Evolutionary conservation across 2,329 filamentous ascomycete species (phyloP).

Genomic region (Calcarisporium arbuscula): DNA sequence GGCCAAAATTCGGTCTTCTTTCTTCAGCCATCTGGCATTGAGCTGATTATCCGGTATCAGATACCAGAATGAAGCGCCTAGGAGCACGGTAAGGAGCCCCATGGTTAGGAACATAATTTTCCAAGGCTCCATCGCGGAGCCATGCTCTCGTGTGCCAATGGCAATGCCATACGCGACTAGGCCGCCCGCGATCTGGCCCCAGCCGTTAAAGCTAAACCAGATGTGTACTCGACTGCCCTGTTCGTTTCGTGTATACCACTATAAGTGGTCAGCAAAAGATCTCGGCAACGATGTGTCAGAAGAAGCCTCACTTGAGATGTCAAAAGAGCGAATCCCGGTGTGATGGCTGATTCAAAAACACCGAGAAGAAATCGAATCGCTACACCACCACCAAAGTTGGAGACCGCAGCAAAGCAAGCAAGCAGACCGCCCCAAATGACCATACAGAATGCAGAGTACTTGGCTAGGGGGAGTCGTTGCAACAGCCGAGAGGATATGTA

Average conservation of each 20-base stretch:
- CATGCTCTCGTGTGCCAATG: slow-evolving; percentile 4
- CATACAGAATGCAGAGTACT: slow-evolving; percentile 26
- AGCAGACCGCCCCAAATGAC: slow-evolving; percentile 11
- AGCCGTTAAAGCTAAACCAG: slow-evolving; percentile 10
- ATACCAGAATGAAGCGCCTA: slow-evolving; percentile 7
- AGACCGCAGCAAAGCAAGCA: slow-evolving; percentile 2
- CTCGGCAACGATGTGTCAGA: too few relatives aligned
- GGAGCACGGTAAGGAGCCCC: slow-evolving; percentile 5
- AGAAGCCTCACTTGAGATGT: too few relatives aligned
- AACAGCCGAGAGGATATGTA: slow-evolving; percentile 7
- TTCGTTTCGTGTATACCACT: slow-evolving; percentile 10
- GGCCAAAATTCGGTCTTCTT: slow-evolving; percentile 7
- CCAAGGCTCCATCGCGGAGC: slow-evolving; percentile 8
- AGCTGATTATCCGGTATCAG: slow-evolving; percentile 9
- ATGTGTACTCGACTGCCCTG: slow-evolving; percentile 6
- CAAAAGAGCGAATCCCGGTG: slow-evolving; percentile 46
- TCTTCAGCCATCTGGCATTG: slow-evolving; percentile 8
- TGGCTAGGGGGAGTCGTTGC: slow-evolving; percentile 9
- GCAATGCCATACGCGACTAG: slow-evolving; percentile 10
- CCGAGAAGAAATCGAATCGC: slow-evolving; percentile 11
- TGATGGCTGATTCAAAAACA: slow-evolving; percentile 23
- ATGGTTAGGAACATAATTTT: slow-evolving; percentile 10
- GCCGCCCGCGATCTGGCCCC: slow-evolving; percentile 9
- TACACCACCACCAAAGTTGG: slow-evolving; percentile 8
- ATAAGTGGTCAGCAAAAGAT: not conserved